A percentile compares a stretch with the other conserved stretches of the same genome.
Evolutionary conservation across 2,329 filamentous ascomycete species (phyloP).

Genomic region (Tolypocladium tropicale): DNA sequence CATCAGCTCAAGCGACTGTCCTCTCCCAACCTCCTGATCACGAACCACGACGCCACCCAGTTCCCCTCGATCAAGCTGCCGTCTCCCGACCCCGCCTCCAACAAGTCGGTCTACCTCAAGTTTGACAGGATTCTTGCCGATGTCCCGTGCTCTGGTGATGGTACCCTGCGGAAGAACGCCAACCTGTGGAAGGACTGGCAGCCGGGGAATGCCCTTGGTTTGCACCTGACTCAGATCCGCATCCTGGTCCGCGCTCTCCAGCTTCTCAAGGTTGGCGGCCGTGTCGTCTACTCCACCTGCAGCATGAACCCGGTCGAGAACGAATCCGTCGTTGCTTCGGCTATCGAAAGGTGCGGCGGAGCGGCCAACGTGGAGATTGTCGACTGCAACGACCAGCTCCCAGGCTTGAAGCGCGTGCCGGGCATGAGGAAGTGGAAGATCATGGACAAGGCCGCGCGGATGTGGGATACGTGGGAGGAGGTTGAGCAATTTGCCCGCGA

Average conservation of each 20-base stretch:
- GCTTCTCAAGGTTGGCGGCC: slow-evolving; percentile 89
- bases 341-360: slow-evolving; percentile 85
- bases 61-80: slow-evolving; percentile 89
- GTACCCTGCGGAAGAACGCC: slow-evolving; percentile 85
- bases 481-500: slow-evolving; percentile 60
- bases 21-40: slow-evolving; percentile 92
- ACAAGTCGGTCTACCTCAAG: slow-evolving; percentile 67
- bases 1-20: slow-evolving; percentile 97
- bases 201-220: slow-evolving; percentile 74
- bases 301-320: slow-evolving; percentile 99
- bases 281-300: slow-evolving; percentile 96
- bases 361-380: slow-evolving; percentile 70
- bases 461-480: slow-evolving; percentile 75
- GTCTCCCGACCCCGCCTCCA: slow-evolving; percentile 39
- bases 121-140: slow-evolving; percentile 95
- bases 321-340: slow-evolving; percentile 79
- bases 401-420: slow-evolving; percentile 62
- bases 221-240: slow-evolving; percentile 77
- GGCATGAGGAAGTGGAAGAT: slow-evolving; percentile 81
- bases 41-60: slow-evolving; percentile 93
- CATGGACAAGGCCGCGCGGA: slow-evolving; percentile 73
- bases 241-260: slow-evolving; percentile 89
- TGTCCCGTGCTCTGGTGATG: slow-evolving; percentile 93
- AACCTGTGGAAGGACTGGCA: slow-evolving; percentile 95
- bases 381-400: slow-evolving; percentile 70